Base-by-base conservation (phyloP, 1,284 basidiomycete species). In the Amylostereum areolatum region DNA sequence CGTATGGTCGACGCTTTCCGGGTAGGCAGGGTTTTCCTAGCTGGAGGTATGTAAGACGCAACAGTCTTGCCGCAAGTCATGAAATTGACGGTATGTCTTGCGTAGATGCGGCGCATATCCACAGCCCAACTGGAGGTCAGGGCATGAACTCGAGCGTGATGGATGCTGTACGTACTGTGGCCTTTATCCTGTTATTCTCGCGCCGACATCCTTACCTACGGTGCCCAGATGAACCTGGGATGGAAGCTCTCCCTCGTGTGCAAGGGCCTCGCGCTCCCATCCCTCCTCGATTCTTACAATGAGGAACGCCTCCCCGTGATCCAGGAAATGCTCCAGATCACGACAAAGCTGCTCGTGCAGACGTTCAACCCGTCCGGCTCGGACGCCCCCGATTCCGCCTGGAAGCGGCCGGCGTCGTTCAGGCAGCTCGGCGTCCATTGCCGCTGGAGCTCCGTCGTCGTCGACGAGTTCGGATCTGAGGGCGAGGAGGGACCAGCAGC, bases 221-320 rank as follows among this genome's bases (percentile, higher is more conserved):
- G n/a, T n/a, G n/a, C n/a, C n/a, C n/a, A n/a, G n/a, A n/a, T n/a
- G n/a, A n/a, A n/a, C n/a, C n/a, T n/a, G n/a, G n/a, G n/a, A n/a
- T n/a, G n/a, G n/a, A n/a, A n/a, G n/a, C n/a, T n/a, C n/a, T n/a
- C n/a, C n/a, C n/a, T n/a, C n/a, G 69, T 70, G 29, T 47, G 63
- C 31, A 68, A 69, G 31, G 61, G 61, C 2, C 52, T 65, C 29
- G 58, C 72, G 3, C 55, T 64, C 0, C 24, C 37, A 1, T 53
- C 59, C 2, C 60, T 74, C 12, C 62, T 74, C 2, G 57, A 63
- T 2, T 63, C 69, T 0, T 70, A 71, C 48, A 60, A 57, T 12
- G 27, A 55, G 3, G 72, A 71, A 42, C 72, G 69, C 18, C 48
- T 66, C 7, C 72, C 69, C 0, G 66, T 72, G 8, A 64, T 73